phyloP scores from a whole-genome alignment of 768 basidiomycete genomes.

The Peribolospora baueri region DNA sequence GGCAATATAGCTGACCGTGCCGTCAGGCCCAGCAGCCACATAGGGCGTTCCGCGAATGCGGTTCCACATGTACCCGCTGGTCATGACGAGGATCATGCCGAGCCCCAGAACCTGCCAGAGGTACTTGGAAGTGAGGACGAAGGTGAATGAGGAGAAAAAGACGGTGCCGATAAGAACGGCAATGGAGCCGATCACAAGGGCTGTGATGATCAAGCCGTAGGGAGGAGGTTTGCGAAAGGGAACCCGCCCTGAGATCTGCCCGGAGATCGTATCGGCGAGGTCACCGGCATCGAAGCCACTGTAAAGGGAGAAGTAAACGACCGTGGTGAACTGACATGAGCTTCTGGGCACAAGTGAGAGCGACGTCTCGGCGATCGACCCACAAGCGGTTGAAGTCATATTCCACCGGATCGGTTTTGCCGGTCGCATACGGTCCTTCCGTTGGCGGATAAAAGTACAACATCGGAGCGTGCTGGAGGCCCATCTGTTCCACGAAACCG shows the following conservation, averaged over 20 bases:
- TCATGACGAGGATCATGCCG: slow-evolving; percentile 53
- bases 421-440: not conserved
- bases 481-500: slow-evolving; percentile 30
- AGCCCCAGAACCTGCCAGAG: slow-evolving; percentile 5
- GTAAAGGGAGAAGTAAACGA: not conserved
- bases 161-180: slow-evolving; percentile 31
- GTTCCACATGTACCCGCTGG: slow-evolving; percentile 86
- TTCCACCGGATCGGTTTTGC: not conserved
- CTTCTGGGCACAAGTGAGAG: not conserved
- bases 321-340: not conserved
- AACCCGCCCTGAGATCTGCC: slow-evolving; percentile 21
- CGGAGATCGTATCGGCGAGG: slow-evolving; percentile 26
- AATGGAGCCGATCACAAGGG: slow-evolving; percentile 27
- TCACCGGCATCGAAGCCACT: slow-evolving; percentile 66
- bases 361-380: not conserved
- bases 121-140: slow-evolving; percentile 28
- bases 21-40: slow-evolving; percentile 26
- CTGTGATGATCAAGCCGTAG: slow-evolving; percentile 30
- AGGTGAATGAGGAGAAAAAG: slow-evolving; percentile 25
- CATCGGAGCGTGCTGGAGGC: slow-evolving; percentile 59
- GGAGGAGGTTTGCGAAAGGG: slow-evolving; percentile 50
- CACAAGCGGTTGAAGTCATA: slow-evolving; percentile 10
- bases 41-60: slow-evolving; percentile 64
- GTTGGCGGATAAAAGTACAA: slow-evolving; percentile 15
- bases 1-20: slow-evolving; percentile 44